phyloP scores from a whole-genome alignment of 306 rosid species.

The Purshia tridentata region DNA sequence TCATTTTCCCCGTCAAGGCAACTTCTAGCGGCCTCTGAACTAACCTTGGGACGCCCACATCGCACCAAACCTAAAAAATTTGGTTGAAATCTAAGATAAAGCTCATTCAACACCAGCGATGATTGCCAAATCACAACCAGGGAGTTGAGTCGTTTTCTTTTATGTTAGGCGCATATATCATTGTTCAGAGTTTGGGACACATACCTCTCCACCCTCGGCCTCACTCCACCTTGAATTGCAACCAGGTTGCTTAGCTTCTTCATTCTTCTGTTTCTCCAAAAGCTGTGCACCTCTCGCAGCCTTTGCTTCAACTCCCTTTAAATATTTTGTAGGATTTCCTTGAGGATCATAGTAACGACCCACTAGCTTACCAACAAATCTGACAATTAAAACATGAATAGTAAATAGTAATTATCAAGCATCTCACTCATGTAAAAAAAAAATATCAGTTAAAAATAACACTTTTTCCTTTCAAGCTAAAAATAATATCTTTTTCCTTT shows the following conservation, averaged over 20 bases:
- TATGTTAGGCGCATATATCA: not conserved
- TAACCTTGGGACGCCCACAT: slow-evolving; percentile 78
- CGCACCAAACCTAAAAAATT: slow-evolving; percentile 84
- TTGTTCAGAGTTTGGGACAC: not conserved
- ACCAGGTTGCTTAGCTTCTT: slow-evolving; percentile 76
- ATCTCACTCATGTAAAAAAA: not conserved
- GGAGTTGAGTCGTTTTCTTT: not conserved
- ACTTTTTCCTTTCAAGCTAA: not conserved
- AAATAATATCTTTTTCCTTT: not conserved
- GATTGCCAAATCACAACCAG: not conserved
- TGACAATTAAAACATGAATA: slow-evolving; percentile 28
- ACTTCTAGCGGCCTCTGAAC: slow-evolving; percentile 83
- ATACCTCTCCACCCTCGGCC: slow-evolving; percentile 90
- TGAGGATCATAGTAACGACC: slow-evolving; percentile 72
- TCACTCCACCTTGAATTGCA: slow-evolving; percentile 98
- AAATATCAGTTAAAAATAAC: not conserved
- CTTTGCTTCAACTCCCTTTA: slow-evolving; percentile 92
- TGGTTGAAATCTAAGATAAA: slow-evolving; percentile 5
- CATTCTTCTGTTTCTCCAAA: slow-evolving; percentile 80
- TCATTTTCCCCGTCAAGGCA: slow-evolving; percentile 87
- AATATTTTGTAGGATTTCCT: slow-evolving; percentile 80
- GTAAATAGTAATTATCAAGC: slow-evolving; percentile 21
- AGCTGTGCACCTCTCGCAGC: slow-evolving; percentile 96
- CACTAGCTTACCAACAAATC: slow-evolving; percentile 79
- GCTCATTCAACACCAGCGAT: not conserved